Evolutionary conservation across 768 basidiomycete genomes (phyloP), one percentile per base, ranked within the genome.

Genomic region (Tricholoma hemisulphureum): DNA sequence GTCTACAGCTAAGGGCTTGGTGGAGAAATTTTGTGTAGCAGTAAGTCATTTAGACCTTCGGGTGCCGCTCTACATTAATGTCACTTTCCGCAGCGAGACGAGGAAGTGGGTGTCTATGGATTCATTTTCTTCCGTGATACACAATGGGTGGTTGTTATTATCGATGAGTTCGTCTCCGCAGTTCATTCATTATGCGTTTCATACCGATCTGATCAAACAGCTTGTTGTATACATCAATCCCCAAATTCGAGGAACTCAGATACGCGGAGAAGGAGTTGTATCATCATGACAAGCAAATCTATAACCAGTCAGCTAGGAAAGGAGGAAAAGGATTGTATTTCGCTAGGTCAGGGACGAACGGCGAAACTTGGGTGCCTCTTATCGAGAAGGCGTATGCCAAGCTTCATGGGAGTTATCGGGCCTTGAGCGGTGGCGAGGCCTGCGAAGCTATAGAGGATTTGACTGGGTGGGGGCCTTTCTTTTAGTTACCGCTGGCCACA

Each of bases 351-450:
- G 75, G 71, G 3, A 73, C 75, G 4, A 72, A 78, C 9, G 77
- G 78, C 31, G 83, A 84, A 55, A 83, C 81, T 0, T 84, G 83
- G 83, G 80, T 83, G 1, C 78, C 83, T 2, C 65, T 85, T 1
- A 71, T 83, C 21, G 83, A 84, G 63, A 85, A 85, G 62, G 83
- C 83, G 4, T 85, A 79, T 54, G 83, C 83, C 0, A 85, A 85
- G 61, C 64, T 83, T 2, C 81, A 85, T 59, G 83, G 77, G 2
- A 78, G 79, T 56, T 84, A 81, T 65, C 71, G 73, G 0, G 71
- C 77, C 1, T 61, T 84, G 32, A 57, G 63, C 24, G 74, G 75
- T 20, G 83, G 82, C 5, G 56, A 67, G 20, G 69, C 78, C n/a
- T 72, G 72, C 46, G 81, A 84, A 60, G 83, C 80, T 6, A 75